These are phyloP conservation scores for Lachnum nothofagi DNA, from an alignment of 2,329 filamentous ascomycete genomes.

Conservation along the genomic window DNA sequence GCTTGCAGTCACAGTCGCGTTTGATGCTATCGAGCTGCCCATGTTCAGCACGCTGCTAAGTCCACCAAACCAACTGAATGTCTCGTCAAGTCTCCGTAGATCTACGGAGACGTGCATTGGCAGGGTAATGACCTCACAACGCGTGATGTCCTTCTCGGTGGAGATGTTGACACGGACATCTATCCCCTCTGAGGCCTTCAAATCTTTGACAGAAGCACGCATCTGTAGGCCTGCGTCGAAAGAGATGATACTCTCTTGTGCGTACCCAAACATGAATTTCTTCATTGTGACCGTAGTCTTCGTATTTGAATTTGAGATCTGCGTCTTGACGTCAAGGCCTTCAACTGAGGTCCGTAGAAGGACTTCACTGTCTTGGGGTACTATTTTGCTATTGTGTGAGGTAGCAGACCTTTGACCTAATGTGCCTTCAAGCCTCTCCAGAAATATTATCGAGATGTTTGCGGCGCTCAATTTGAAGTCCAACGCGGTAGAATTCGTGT, in stretches of 20 bases:
- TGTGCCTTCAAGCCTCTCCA: conserved; percentile 31
- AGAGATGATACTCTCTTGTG: conserved; percentile 56
- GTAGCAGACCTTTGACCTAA: conserved; percentile 8
- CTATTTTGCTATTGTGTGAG: conserved; percentile 2
- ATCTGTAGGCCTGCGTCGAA: conserved; percentile 55
- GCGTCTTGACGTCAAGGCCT: conserved; percentile 25
- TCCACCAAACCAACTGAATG: conserved; percentile 82
- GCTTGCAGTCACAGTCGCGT: conserved; percentile 47
- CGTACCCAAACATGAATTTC: conserved; percentile 59
- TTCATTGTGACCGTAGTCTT: conserved; percentile 37
- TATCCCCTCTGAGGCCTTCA: conserved; percentile 51
- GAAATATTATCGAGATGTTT: conserved; percentile 29
- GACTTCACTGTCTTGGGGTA: conserved; percentile 22
- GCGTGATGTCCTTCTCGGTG: conserved; percentile 41
- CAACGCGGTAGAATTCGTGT: conserved; percentile 5
- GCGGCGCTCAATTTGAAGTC: conserved; percentile 24
- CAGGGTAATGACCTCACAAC: conserved; percentile 66
- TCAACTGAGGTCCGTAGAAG: conserved; percentile 27
- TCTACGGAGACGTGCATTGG: conserved; percentile 74
- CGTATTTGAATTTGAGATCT: conserved; percentile 13
- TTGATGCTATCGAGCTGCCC: conserved; percentile 76
- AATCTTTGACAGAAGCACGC: conserved; percentile 55
- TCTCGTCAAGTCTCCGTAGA: conserved; percentile 76
- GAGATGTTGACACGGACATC: conserved; percentile 53
- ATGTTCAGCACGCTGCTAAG: conserved; percentile 87